phyloP scores from a whole-genome alignment of 331 rosid genomes.

The Prunus yedoensis region DNA sequence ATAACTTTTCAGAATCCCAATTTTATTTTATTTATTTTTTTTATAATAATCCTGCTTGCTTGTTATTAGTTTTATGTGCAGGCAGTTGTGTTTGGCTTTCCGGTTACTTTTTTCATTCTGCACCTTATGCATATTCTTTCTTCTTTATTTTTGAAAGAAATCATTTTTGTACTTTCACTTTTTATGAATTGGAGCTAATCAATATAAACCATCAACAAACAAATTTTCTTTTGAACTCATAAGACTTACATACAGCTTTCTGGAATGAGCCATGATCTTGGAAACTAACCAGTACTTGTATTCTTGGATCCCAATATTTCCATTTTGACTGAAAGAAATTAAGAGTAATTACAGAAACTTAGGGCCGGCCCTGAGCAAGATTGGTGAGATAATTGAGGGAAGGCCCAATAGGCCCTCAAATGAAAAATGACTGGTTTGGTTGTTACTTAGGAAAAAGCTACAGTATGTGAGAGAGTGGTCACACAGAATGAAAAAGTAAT shows the following conservation, averaged over 20 bases:
- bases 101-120: neutral
- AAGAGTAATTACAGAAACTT: neutral
- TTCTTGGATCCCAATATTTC: neutral
- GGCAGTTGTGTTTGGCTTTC: neutral
- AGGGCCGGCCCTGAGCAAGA: too few species aligned
- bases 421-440: too few species aligned
- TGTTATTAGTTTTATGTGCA: neutral
- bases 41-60: neutral
- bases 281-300: neutral
- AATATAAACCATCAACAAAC: too few species aligned
- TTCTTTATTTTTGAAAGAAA: too few species aligned
- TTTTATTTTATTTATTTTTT: neutral
- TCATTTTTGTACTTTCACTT: neutral
- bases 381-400: neutral
- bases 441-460: neutral
- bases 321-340: neutral
- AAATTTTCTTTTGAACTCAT: too few species aligned
- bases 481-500: neutral
- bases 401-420: neutral
- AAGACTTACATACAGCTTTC: too few species aligned
- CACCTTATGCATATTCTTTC: neutral
- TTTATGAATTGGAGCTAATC: too few species aligned
- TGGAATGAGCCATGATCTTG: neutral
- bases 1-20: neutral
- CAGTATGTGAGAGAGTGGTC: neutral